A percentile compares a stretch with the other conserved stretches of the same genome.
phyloP scores from a whole-genome alignment of 2,329 filamentous ascomycete genomes.

The Arthroderma sp. region DNA sequence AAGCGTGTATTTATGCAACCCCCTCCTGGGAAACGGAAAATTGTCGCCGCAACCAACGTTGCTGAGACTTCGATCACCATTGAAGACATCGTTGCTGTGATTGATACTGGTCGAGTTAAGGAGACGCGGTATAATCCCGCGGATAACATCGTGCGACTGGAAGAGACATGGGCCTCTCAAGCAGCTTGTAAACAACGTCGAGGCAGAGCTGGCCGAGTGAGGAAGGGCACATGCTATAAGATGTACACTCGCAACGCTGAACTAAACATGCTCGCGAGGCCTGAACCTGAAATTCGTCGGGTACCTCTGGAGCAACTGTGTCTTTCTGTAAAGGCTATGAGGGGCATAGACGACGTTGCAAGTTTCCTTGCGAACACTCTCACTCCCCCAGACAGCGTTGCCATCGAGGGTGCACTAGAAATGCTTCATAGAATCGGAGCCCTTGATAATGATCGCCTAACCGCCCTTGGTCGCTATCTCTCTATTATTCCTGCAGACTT shows the following conservation, averaged over 20 bases:
- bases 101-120: slow-evolving; percentile 90
- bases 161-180: slow-evolving; percentile 88
- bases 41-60: slow-evolving; percentile 91
- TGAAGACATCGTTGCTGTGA: slow-evolving; percentile 89
- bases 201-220: slow-evolving; percentile 84
- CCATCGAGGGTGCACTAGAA: slow-evolving; percentile 72
- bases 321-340: slow-evolving; percentile 85
- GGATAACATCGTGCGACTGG: slow-evolving; percentile 86
- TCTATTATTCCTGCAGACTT: slow-evolving; percentile 90
- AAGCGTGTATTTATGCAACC: slow-evolving; percentile 68
- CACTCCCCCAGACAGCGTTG: slow-evolving; percentile 72
- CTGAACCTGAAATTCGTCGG: slow-evolving; percentile 84
- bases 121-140: slow-evolving; percentile 87
- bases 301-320: slow-evolving; percentile 92
- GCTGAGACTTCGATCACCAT: slow-evolving; percentile 98
- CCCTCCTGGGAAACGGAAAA: slow-evolving; percentile 70
- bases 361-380: slow-evolving; percentile 73
- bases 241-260: slow-evolving; percentile 82
- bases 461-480: slow-evolving; percentile 82
- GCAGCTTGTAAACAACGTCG: slow-evolving; percentile 90
- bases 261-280: slow-evolving; percentile 67
- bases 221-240: slow-evolving; percentile 87
- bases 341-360: slow-evolving; percentile 64
- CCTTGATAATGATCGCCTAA: slow-evolving; percentile 71
- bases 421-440: slow-evolving; percentile 77